Base-by-base conservation (phyloP, 768 basidiomycete genomes). In the Leccinellum luteum region DNA sequence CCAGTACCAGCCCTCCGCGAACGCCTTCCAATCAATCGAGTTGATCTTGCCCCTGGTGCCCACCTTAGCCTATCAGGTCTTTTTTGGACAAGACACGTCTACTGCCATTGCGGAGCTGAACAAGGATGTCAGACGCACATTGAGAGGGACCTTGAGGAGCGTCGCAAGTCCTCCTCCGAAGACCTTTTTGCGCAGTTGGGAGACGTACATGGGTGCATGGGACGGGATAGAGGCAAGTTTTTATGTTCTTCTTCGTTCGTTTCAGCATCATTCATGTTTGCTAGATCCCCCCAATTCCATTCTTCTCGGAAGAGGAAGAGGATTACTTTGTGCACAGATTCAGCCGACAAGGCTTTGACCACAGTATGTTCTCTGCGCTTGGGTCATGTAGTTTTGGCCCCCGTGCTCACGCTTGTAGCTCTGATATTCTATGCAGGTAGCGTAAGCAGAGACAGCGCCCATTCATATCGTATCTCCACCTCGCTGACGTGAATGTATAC, bases 241-340 rank as follows among this genome's bases (percentile, higher is more conserved):
- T 45, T 10, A 21, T 15, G 23, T 25, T 10, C 5, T 34, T 50
- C 17, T 4, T 19, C 12, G 32, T 38, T 15, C 2, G 7, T 35
- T 9, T 30, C 27, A 13, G 23, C 12, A 12, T 30, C 5, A 0
- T 17, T 41, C 23, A 14, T 38, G n/a, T n/a, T n/a, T 35, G 1
- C 17, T 49, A 87, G 84, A 83, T 89, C 34, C 80, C 83, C 2
- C 78, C 81, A 0, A 77, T 87, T 49, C 80, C 83, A 0, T 90
- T 85, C 70, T 79, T 90, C 45, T 78, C 79, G 0, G 44, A 64
- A 0, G 79, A 80, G 10, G 85, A 90, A 67, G 89, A 90, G 63
- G 81, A 86, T 62, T 90, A 89, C 64, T 82, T 88, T 57, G 79
- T 89, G 0, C 78, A 87, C 51, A 82, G 85, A 60, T 90, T 82